These are phyloP conservation scores for Fusarium coffeatum DNA, from an alignment of 2,329 filamentous ascomycete species.

Conservation along the genomic window DNA sequence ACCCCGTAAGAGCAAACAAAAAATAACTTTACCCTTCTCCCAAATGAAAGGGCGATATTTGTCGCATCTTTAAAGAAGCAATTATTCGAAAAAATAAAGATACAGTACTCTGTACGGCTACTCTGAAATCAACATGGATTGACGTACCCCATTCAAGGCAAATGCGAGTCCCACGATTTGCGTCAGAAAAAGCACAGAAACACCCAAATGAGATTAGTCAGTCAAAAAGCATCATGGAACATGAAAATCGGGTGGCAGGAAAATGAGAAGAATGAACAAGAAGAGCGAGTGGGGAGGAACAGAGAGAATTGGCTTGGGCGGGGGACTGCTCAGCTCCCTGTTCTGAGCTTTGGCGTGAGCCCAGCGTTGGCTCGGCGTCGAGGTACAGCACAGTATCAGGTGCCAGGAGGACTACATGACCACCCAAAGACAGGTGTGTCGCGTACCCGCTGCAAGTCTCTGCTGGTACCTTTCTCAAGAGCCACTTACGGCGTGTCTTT, in stretches of 20 bases:
- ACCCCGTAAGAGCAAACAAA: not conserved
- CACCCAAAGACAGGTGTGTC: slow-evolving; percentile 52
- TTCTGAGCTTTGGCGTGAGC: slow-evolving; percentile 38
- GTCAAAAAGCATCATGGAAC: slow-evolving; percentile 13
- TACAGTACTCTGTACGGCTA: not conserved
- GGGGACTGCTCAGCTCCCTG: slow-evolving; percentile 50
- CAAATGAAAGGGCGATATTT: not conserved
- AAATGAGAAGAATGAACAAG: slow-evolving; percentile 30
- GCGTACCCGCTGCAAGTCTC: slow-evolving; percentile 53
- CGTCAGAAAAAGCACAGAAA: not conserved
- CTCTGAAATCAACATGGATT: not conserved
- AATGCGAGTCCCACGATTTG: not conserved
- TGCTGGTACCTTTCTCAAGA: slow-evolving; percentile 47
- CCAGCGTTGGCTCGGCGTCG: slow-evolving; percentile 29
- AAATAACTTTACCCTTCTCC: not conserved
- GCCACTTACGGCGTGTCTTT: slow-evolving; percentile 44
- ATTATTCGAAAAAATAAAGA: not conserved
- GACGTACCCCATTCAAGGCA: not conserved
- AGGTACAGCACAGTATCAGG: slow-evolving; percentile 56
- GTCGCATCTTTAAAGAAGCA: not conserved
- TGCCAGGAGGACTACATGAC: slow-evolving; percentile 49
- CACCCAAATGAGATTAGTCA: slow-evolving; percentile 7
- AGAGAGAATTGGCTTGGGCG: slow-evolving; percentile 40
- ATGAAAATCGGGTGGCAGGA: slow-evolving; percentile 37
- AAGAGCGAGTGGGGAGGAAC: slow-evolving; percentile 48